Conservation (phyloP, 1,139 yeast genomes). For the Hemisphaericaspora xylanilytica region DNA sequence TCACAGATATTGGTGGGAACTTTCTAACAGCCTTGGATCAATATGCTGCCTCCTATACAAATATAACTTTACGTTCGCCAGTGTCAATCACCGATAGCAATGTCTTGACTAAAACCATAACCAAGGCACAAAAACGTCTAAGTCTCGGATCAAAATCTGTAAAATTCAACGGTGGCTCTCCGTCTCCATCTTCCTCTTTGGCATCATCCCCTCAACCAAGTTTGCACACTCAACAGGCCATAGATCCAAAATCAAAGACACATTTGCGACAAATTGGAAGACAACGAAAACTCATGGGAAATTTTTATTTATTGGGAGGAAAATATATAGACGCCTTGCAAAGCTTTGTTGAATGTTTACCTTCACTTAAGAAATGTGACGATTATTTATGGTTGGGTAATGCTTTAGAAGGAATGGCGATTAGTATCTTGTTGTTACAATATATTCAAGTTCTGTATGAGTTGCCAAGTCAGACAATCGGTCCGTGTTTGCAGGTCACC, state of each 20-base stretch:
- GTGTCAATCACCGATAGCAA: conserved; percentile 58
- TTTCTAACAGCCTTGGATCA: conserved; percentile 63
- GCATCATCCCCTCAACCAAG: not conserved
- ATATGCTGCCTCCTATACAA: conserved; percentile 67
- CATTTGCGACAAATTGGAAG: conserved; percentile 56
- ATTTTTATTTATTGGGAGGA: conserved; percentile 77
- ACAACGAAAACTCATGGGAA: conserved; percentile 71
- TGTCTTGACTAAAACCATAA: conserved; percentile 50
- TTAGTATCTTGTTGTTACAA: conserved; percentile 60
- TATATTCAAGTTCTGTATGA: conserved; percentile 59
- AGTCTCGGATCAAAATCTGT: conserved; percentile 40
- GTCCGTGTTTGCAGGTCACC: conserved; percentile 23
- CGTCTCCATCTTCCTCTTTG: not conserved
- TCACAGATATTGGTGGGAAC: conserved; percentile 69
- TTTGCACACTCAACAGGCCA: not conserved
- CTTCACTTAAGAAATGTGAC: conserved; percentile 55
- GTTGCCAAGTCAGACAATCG: conserved; percentile 45
- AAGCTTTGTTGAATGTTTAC: conserved; percentile 70
- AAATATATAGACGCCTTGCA: conserved; percentile 67
- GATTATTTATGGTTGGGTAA: conserved; percentile 90
- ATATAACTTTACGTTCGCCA: conserved; percentile 72
- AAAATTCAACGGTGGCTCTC: conserved; percentile 20
- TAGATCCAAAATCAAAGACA: conserved; percentile 28
- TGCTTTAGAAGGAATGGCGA: conserved; percentile 76
- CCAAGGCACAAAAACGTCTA: conserved; percentile 46